phyloP scores from a whole-genome alignment of 169 alveolate species.

The Plasmodium vinckei region DNA sequence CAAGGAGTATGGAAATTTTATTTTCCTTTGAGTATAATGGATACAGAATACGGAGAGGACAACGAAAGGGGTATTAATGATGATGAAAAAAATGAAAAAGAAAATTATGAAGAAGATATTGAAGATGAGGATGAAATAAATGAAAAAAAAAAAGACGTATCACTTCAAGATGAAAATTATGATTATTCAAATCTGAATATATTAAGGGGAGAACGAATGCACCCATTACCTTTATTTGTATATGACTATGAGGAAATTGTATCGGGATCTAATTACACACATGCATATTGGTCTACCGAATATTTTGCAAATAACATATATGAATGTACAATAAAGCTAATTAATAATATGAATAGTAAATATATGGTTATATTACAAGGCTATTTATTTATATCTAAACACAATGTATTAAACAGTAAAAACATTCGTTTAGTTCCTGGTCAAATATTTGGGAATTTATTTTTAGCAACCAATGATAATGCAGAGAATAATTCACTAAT shows the following conservation, averaged over 20 bases:
- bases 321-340: constrained; percentile 66
- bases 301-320: constrained; percentile 36
- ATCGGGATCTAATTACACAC: constrained; percentile 54
- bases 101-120: background rate
- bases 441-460: constrained; percentile 72
- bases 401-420: constrained; percentile 29
- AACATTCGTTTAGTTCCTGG: constrained; percentile 61
- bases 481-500: constrained; percentile 29
- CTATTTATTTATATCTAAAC: constrained; percentile 51
- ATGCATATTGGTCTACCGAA: constrained; percentile 66
- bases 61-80: constrained; percentile 10
- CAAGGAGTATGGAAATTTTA: constrained; percentile 77
- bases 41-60: constrained; percentile 38
- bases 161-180: background rate
- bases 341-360: constrained; percentile 71
- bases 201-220: constrained; percentile 67
- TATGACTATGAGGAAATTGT: constrained; percentile 53
- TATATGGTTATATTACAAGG: constrained; percentile 76
- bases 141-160: background rate
- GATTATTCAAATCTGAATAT: constrained; percentile 30
- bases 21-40: constrained; percentile 64
- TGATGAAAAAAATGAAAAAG: background rate
- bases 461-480: constrained; percentile 63
- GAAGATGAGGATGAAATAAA: background rate
- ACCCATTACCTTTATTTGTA: constrained; percentile 72